Conservation (phyloP, 345 rosid species). For the Gossypium stocksii region DNA sequence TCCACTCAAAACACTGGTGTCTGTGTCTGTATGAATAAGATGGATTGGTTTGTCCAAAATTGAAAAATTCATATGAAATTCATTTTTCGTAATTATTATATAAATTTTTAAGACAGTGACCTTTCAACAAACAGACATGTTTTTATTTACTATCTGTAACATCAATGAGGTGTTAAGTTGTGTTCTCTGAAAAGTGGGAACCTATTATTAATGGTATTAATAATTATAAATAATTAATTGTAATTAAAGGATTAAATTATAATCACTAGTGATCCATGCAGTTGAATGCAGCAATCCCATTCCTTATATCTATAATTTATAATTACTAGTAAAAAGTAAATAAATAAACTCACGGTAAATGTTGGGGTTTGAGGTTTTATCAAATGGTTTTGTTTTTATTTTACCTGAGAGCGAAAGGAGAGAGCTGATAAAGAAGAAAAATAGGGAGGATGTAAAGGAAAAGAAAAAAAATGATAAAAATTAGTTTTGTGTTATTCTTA, state of each 20-base stretch:
- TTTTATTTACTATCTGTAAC: constrained; percentile 15
- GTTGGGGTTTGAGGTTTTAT: too few species aligned
- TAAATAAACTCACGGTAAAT: too few species aligned
- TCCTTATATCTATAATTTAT: neutral
- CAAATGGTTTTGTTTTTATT: too few species aligned
- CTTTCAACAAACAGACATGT: constrained; percentile 27
- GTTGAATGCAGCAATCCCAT: neutral
- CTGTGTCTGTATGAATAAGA: neutral
- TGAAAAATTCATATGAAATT: neutral
- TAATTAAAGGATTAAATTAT: too few species aligned
- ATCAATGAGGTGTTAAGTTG: constrained; percentile 20
- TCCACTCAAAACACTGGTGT: neutral
- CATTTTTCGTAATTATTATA: constrained; percentile 8
- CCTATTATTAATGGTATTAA: too few species aligned
- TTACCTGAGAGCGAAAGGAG: too few species aligned
- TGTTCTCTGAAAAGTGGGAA: neutral
- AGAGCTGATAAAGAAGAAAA: too few species aligned
- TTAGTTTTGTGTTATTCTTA: too few species aligned
- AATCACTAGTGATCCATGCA: neutral
- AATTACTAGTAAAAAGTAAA: too few species aligned
- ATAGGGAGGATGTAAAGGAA: too few species aligned
- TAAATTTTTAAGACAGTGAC: constrained; percentile 27
- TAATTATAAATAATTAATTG: too few species aligned
- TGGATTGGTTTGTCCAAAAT: neutral
- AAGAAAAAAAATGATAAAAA: too few species aligned